Base-by-base conservation (phyloP, 2,329 filamentous ascomycete genomes). In the Aspergillus pseudotamarii region DNA sequence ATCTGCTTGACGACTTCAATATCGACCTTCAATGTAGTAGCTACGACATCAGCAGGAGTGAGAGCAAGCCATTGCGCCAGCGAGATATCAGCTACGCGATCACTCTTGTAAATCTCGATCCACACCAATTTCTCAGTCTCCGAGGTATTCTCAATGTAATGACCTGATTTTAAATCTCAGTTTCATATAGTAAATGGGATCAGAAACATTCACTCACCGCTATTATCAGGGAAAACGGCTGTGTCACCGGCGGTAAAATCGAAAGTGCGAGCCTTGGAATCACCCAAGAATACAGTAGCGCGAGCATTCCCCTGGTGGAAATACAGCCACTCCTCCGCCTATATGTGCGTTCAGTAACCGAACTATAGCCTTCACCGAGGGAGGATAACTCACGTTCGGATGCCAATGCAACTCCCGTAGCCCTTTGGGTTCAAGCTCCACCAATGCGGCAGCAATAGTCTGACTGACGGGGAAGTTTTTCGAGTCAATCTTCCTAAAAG, bases 271-370 rank as follows among this genome's bases (percentile, higher is more conserved):
- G 88, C 83, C 60, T 85, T 85, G 12, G 81, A 79, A 69, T 82
- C 84, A 8, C 88, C 89, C 55, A 87, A 86, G 72, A 90, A 91
- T 3, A 89, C 85, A 0, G 88, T 90, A 0, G 88, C 88, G 30
- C 85, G 84, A 0, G 80, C 89, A 2, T 81, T 76, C 28, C 88
- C 89, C 63, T 85, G 79, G 72, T 89, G 87, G 78, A 91, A 91
- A 76, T 90, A 91, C 2, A 91, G 76, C 89, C 89, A 91, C 73
- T 91, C 89, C 68, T 90, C 87, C 16, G 86, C 86, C 85, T 88
- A 12, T 16, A 16, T 9, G 45, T 11, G 2, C 2, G 8, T 12
- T n/a, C 36, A 12, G 23, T 1, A 19, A 28, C 1, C 26, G 1
- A 4, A 6, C 9, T 4, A n/a, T 10, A 55, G n/a, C 28, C 45